phyloP scores from a whole-genome alignment of 805 yeast species.

The Hanseniaspora lindneri region DNA sequence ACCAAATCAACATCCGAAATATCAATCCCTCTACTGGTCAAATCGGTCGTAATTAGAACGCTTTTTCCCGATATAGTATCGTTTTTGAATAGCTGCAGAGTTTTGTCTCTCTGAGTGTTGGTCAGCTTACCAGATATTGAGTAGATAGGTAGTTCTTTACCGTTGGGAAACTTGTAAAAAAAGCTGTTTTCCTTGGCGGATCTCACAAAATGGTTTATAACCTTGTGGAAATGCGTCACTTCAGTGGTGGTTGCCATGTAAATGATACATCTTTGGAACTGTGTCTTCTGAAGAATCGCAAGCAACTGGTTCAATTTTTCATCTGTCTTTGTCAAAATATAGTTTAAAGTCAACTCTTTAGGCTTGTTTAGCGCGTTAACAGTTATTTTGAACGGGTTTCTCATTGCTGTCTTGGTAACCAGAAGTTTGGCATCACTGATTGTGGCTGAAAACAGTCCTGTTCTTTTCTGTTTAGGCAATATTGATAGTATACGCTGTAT shows the following conservation, averaged over 20 bases:
- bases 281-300: constrained; percentile 39
- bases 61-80: constrained; percentile 34
- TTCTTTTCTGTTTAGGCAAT: constrained; percentile 83
- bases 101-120: constrained; percentile 66
- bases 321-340: constrained; percentile 47
- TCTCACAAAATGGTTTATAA: constrained; percentile 31
- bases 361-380: constrained; percentile 60
- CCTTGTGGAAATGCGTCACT: constrained; percentile 62
- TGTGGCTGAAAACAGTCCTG: constrained; percentile 91
- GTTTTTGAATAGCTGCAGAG: constrained; percentile 49
- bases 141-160: constrained; percentile 35
- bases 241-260: constrained; percentile 84
- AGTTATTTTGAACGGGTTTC: constrained; percentile 80
- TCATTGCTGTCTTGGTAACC: constrained; percentile 76
- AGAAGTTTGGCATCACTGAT: constrained; percentile 68
- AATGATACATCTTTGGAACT: constrained; percentile 70
- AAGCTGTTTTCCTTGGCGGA: constrained; percentile 27
- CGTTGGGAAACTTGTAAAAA: constrained; percentile 19
- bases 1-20: constrained; percentile 90
- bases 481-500: constrained; percentile 52
- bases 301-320: constrained; percentile 50
- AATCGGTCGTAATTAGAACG: constrained; percentile 83
- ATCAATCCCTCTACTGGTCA: constrained; percentile 96
- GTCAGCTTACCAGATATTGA: constrained; percentile 86
- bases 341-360: constrained; percentile 47